phyloP scores from a whole-genome alignment of 1,284 basidiomycete species.

The Thecaphora thlaspeos region DNA sequence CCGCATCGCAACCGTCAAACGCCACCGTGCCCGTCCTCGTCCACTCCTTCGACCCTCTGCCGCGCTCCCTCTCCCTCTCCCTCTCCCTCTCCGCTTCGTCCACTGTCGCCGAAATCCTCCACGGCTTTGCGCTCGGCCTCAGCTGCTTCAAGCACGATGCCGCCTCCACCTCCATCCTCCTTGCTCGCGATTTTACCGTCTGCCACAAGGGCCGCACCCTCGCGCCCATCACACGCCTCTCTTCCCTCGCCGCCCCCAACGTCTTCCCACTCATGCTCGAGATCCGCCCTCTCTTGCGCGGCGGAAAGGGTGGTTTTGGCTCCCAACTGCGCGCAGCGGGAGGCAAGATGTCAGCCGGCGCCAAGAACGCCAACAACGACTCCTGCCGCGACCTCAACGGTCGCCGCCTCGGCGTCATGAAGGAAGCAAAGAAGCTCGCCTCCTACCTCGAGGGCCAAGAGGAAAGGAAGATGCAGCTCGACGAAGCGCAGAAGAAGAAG shows the following conservation, averaged over 20 bases:
- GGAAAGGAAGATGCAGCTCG: conserved; percentile 70
- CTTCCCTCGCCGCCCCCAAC: conserved; percentile 3
- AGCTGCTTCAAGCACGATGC: not conserved
- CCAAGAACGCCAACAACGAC: conserved; percentile 71
- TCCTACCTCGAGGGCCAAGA: conserved; percentile 84
- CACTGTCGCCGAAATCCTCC: conserved; percentile 20
- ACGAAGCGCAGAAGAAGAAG: conserved; percentile 69
- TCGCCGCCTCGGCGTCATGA: conserved; percentile 83
- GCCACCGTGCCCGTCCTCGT: conserved; percentile 24
- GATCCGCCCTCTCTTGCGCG: conserved; percentile 60
- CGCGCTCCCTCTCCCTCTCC: conserved; percentile 24
- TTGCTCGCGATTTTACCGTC: conserved; percentile 4
- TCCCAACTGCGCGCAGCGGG: conserved; percentile 93
- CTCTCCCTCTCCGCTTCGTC: conserved; percentile 12
- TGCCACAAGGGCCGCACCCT: conserved; percentile 15
- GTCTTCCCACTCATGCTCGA: conserved; percentile 27
- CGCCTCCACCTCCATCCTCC: conserved; percentile 1
- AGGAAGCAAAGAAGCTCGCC: conserved; percentile 91
- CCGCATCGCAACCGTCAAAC: not conserved
- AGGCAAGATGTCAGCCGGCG: conserved; percentile 84
- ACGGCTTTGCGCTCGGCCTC: conserved; percentile 18
- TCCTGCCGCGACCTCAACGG: conserved; percentile 91
- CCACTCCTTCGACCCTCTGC: conserved; percentile 30
- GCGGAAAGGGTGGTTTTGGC: conserved; percentile 97
- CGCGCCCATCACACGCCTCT: not conserved